phyloP scores from a whole-genome alignment of 1,284 basidiomycete species.

The Uromyces viciae-fabae region DNA sequence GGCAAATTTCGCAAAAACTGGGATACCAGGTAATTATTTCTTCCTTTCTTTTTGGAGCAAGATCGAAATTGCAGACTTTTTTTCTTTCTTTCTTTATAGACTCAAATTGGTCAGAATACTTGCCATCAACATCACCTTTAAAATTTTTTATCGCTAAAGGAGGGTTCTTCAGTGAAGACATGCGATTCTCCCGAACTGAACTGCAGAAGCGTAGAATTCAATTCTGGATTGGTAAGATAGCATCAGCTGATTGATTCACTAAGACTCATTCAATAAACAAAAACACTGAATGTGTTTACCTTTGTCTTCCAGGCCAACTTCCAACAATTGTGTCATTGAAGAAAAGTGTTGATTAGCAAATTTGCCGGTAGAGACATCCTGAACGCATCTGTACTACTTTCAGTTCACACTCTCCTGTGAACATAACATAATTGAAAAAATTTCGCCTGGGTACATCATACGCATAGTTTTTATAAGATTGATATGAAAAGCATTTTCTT shows the following conservation, averaged over 20 bases:
- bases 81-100: background rate
- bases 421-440: too few species aligned
- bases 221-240: slow-evolving; percentile 37
- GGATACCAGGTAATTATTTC: slow-evolving; percentile 34
- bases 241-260: background rate
- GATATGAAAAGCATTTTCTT: too few species aligned
- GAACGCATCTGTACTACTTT: too few species aligned
- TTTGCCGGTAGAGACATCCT: too few species aligned
- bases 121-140: slow-evolving; percentile 4
- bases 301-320: background rate
- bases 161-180: background rate
- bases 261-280: background rate
- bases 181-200: slow-evolving; percentile 18
- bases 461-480: too few species aligned
- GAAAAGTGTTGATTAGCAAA: background rate
- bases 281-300: background rate
- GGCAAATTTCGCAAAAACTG: slow-evolving; percentile 28
- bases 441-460: too few species aligned
- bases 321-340: background rate
- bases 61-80: background rate
- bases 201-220: slow-evolving; percentile 24
- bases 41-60: too few species aligned
- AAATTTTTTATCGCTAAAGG: slow-evolving; percentile 24
- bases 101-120: slow-evolving; percentile 9
- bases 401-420: too few species aligned